Percentiles rank a stretch among this genome's conserved stretches.
phyloP scores from a whole-genome alignment of 345 rosid species.

The Salix koriyanagi region DNA sequence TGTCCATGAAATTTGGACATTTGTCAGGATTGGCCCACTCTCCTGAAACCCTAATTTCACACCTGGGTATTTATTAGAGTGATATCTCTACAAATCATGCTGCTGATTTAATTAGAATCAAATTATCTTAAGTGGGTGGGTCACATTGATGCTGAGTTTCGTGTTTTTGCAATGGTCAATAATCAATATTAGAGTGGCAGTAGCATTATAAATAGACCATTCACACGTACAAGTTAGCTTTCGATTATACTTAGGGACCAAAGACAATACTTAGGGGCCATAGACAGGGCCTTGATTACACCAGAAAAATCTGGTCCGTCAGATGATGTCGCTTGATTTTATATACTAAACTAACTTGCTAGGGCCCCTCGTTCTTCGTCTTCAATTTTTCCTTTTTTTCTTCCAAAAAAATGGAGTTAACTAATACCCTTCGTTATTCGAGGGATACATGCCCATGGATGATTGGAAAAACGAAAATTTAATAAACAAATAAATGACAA shows the following conservation, averaged over 20 bases:
- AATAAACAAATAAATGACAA: too few relatives aligned
- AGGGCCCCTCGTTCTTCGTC: background rate
- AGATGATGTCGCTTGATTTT: background rate
- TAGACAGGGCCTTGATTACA: background rate
- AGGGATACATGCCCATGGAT: too few relatives aligned
- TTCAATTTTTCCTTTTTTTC: too few relatives aligned
- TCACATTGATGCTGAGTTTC: background rate
- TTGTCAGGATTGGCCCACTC: slow-evolving; percentile 65
- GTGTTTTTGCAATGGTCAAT: background rate
- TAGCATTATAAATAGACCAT: background rate
- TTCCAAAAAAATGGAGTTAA: too few relatives aligned
- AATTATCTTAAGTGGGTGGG: slow-evolving; percentile 16
- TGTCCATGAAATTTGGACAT: slow-evolving; percentile 79
- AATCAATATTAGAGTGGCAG: background rate
- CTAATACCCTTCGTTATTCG: too few relatives aligned
- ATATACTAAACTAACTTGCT: background rate
- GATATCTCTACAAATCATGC: slow-evolving; percentile 52
- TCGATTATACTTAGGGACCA: background rate
- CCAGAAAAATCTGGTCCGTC: background rate
- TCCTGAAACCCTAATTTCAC: slow-evolving; percentile 61
- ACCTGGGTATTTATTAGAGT: slow-evolving; percentile 45
- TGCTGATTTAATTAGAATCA: slow-evolving; percentile 18
- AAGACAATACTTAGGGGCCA: background rate
- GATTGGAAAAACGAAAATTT: too few relatives aligned
- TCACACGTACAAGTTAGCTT: background rate